A percentile compares a stretch with the other conserved stretches of the same genome.
Conservation (phyloP, 148 eudicot species). For the Rhododendron kiyosumense region DNA sequence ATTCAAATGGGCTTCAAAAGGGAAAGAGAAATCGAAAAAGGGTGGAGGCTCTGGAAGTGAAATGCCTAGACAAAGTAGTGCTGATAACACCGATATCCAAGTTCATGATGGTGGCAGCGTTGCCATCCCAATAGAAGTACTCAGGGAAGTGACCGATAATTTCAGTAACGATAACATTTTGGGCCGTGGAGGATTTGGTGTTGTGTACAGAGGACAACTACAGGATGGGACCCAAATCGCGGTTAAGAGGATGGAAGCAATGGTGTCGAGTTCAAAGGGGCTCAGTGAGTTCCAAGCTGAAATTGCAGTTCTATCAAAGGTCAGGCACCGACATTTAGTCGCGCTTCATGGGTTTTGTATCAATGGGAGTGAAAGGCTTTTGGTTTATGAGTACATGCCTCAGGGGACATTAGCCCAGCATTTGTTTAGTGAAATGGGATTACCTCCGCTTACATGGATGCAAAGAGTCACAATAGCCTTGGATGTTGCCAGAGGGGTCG, state of each 20-base stretch:
- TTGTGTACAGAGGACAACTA: constrained; percentile 64
- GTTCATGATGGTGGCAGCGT: constrained; percentile 42
- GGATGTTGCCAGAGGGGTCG: constrained; percentile 42
- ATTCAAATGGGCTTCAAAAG: constrained; percentile 20
- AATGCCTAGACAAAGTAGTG: constrained; percentile 33
- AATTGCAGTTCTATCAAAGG: constrained; percentile 71
- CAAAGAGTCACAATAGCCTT: constrained; percentile 34
- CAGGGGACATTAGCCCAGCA: constrained; percentile 66
- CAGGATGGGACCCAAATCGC: constrained; percentile 77
- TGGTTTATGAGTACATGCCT: constrained; percentile 88
- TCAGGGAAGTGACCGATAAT: constrained; percentile 57
- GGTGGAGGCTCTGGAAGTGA: constrained; percentile 26
- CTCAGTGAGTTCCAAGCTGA: constrained; percentile 69
- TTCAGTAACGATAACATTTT: constrained; percentile 55
- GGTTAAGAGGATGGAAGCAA: constrained; percentile 74
- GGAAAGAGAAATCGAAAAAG: constrained; percentile 7
- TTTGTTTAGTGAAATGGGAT: constrained; percentile 38
- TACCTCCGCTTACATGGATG: constrained; percentile 33
- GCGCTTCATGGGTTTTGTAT: constrained; percentile 64
- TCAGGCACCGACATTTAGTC: constrained; percentile 77
- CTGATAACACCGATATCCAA: constrained; percentile 32
- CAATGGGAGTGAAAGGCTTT: constrained; percentile 62
- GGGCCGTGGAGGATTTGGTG: constrained; percentile 82
- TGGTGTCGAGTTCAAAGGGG: constrained; percentile 43
- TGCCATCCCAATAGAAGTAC: constrained; percentile 45